These are phyloP conservation scores for Sanghuangporus sanghuang DNA, from an alignment of 1,284 basidiomycete genomes.

Conservation along the genomic window DNA sequence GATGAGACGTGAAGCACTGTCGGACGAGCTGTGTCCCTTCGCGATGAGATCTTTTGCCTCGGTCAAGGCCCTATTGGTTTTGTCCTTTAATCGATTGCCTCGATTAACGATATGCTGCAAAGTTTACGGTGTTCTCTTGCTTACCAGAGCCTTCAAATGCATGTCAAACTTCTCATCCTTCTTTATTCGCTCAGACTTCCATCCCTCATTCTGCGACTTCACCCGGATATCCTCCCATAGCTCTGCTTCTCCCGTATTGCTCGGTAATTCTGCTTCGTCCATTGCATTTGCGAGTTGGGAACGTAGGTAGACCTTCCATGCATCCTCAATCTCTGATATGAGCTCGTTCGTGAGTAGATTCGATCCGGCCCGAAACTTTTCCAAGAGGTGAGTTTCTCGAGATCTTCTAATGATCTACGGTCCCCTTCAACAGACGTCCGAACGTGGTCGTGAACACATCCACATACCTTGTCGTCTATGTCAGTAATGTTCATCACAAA, in stretches of 20 bases:
- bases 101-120: background rate
- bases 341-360: constrained; percentile 55
- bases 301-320: constrained; percentile 63
- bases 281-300: constrained; percentile 59
- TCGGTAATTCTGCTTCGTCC: constrained; percentile 39
- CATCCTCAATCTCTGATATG: constrained; percentile 51
- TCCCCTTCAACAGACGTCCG: constrained; percentile 19
- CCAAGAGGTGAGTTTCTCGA: constrained; percentile 79
- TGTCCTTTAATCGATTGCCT: constrained; percentile 36
- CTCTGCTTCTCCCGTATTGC: constrained; percentile 42
- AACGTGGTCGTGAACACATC: constrained; percentile 14
- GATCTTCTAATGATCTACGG: constrained; percentile 85
- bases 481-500: constrained; percentile 99
- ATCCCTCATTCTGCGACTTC: constrained; percentile 48
- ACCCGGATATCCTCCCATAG: constrained; percentile 51
- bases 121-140: constrained; percentile 24
- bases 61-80: constrained; percentile 47
- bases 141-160: constrained; percentile 72
- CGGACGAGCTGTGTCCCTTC: constrained; percentile 35
- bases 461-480: constrained; percentile 94
- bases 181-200: constrained; percentile 66
- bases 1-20: constrained; percentile 59
- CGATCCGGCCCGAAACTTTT: constrained; percentile 54
- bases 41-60: constrained; percentile 36
- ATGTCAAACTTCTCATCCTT: constrained; percentile 90